These are phyloP conservation scores for Rutstroemia sp. DNA, from an alignment of 2,329 filamentous ascomycete species.

Conservation along the genomic window DNA sequence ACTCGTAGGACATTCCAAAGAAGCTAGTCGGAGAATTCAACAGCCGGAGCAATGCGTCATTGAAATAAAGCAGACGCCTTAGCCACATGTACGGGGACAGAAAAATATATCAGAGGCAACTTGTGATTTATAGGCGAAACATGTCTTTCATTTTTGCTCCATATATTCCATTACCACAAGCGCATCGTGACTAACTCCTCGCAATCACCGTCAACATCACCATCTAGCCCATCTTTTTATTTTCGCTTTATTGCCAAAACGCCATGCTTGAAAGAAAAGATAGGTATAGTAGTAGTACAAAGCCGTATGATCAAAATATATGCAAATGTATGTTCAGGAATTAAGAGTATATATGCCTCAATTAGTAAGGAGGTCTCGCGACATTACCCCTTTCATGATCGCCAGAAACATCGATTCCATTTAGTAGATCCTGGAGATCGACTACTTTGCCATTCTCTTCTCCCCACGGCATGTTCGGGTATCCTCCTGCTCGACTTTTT, in stretches of 20 bases:
- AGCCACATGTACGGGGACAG: too few species aligned
- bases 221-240: not conserved
- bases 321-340: conserved; percentile 1
- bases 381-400: conserved; percentile 20
- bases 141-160: too few species aligned
- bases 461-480: conserved; percentile 19
- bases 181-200: not conserved
- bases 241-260: not conserved
- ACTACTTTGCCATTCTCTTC: conserved; percentile 15
- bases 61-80: too few species aligned
- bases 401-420: conserved; percentile 24
- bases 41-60: too few species aligned
- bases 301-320: conserved; percentile 3
- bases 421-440: conserved; percentile 27
- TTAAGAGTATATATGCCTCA: not conserved
- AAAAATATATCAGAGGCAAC: too few species aligned
- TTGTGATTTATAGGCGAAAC: too few species aligned
- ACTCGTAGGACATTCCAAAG: too few species aligned
- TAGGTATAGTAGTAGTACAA: conserved; percentile 1
- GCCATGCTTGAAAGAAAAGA: conserved; percentile 1
- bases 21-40: too few species aligned
- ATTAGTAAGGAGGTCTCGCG: conserved; percentile 27
- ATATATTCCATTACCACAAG: too few species aligned
- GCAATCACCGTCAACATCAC: not conserved
- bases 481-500: conserved; percentile 15